Conservation (phyloP, 2,329 filamentous ascomycete genomes). For the Phaeoacremonium minimum region DNA sequence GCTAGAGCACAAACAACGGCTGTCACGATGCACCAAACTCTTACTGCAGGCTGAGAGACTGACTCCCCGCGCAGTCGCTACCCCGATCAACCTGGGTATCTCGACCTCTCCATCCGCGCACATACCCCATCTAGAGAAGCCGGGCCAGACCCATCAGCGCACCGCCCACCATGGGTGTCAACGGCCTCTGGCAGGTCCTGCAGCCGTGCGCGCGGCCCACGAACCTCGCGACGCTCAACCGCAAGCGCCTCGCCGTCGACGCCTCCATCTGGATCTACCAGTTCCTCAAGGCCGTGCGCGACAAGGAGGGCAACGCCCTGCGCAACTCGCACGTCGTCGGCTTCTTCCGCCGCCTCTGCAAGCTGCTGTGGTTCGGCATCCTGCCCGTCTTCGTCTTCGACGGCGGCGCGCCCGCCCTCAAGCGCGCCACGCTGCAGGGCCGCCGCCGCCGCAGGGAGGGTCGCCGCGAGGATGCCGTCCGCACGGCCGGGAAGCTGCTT, state of each 20-base stretch:
- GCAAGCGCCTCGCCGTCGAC: slow-evolving; percentile 92
- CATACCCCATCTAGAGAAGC: too few relatives aligned
- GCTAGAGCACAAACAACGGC: too few relatives aligned
- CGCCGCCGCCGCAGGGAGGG: slow-evolving; percentile 81
- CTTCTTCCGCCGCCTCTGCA: slow-evolving; percentile 98
- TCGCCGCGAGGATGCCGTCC: slow-evolving; percentile 83
- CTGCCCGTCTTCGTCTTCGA: slow-evolving; percentile 97
- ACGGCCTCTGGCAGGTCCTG: slow-evolving; percentile 93
- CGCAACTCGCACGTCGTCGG: slow-evolving; percentile 95
- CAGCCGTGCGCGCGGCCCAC: slow-evolving; percentile 94
- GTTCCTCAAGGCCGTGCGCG: slow-evolving; percentile 96
- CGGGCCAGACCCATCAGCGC: too few relatives aligned
- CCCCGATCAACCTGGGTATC: too few relatives aligned
- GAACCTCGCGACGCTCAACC: slow-evolving; percentile 93
- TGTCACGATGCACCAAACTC: too few relatives aligned
- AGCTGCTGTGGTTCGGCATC: slow-evolving; percentile 93
- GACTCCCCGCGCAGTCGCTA: too few relatives aligned
- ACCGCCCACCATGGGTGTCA: slow-evolving; percentile 78
- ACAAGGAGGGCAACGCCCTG: slow-evolving; percentile 95
- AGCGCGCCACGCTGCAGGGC: slow-evolving; percentile 81
- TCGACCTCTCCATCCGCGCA: too few relatives aligned
- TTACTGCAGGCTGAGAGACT: too few relatives aligned
- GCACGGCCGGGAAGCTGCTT: slow-evolving; percentile 86
- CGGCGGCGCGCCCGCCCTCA: slow-evolving; percentile 85
- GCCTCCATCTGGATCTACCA: slow-evolving; percentile 99